Conservation (phyloP, 768 basidiomycete species). For the Lepiota venenata region DNA sequence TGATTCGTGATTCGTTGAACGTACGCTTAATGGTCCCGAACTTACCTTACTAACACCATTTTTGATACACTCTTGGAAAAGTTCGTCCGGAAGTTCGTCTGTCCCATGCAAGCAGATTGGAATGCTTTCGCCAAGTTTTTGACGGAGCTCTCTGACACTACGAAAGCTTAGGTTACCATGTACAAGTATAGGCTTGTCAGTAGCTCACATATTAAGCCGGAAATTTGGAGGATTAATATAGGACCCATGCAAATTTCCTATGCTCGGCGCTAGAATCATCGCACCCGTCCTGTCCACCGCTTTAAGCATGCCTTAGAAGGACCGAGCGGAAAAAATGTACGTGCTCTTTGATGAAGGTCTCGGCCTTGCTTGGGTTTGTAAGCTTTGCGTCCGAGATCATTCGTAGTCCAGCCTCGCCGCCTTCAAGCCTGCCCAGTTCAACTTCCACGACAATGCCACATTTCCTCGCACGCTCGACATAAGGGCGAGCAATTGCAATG, state of each 20-base stretch:
- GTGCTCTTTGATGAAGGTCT: conserved; percentile 38
- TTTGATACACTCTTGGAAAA: conserved; percentile 42
- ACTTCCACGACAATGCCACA: conserved; percentile 42
- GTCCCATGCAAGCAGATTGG: conserved; percentile 45
- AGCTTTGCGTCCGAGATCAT: conserved; percentile 46
- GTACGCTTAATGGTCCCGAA: neutral
- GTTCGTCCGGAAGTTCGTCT: conserved; percentile 38
- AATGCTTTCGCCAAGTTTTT: conserved; percentile 29
- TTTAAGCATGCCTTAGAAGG: neutral
- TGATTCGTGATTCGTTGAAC: neutral
- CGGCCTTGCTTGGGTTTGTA: conserved; percentile 39
- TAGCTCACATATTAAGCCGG: conserved; percentile 37
- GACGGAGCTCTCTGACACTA: conserved; percentile 34
- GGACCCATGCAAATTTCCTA: conserved; percentile 44
- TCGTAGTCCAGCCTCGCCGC: conserved; percentile 45
- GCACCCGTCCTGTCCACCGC: conserved; percentile 34
- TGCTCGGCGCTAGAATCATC: conserved; percentile 42
- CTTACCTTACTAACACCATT: conserved; percentile 43
- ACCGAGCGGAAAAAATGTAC: neutral
- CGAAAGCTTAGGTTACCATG: neutral
- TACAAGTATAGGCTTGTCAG: neutral
- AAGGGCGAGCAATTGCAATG: conserved; percentile 39
- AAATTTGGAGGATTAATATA: conserved; percentile 45
- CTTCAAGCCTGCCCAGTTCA: conserved; percentile 45
- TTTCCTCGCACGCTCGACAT: conserved; percentile 38